phyloP scores from a whole-genome alignment of 129 eudicot species.

The Tagetes erecta region DNA sequence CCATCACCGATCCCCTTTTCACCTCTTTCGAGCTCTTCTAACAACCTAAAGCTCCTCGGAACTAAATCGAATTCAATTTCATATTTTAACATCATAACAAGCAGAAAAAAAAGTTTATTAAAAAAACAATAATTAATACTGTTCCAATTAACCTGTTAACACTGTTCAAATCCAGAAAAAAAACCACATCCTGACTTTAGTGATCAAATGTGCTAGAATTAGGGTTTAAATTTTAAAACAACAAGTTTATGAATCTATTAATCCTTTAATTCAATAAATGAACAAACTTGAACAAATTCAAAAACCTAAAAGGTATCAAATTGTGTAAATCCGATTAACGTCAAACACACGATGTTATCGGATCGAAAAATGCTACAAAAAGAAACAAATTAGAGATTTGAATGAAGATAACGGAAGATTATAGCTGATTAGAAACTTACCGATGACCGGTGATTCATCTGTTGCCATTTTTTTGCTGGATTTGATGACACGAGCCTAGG shows the following conservation, averaged over 20 bases:
- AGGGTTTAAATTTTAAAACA: conserved; percentile 12
- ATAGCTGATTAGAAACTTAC: conserved; percentile 35
- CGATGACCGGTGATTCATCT: conserved; percentile 62
- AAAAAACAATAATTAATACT: not conserved
- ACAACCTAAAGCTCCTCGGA: conserved; percentile 79
- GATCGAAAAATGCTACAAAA: not conserved
- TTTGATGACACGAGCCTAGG: conserved; percentile 22
- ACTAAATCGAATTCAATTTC: conserved; percentile 42
- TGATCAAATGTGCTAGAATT: not conserved
- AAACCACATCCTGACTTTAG: not conserved
- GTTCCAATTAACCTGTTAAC: not conserved
- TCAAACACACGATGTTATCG: conserved; percentile 3
- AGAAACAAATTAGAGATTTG: conserved; percentile 10
- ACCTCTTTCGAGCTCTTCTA: conserved; percentile 90
- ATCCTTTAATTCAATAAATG: not conserved
- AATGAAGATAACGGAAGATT: not conserved
- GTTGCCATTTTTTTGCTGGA: conserved; percentile 56
- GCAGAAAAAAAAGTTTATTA: not conserved
- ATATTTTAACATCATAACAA: conserved; percentile 13
- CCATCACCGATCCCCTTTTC: conserved; percentile 94
- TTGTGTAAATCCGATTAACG: not conserved
- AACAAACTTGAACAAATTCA: conserved; percentile 12
- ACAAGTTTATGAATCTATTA: not conserved
- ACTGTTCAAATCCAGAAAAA: not conserved
- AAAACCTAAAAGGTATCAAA: conserved; percentile 16